Evolutionary conservation across 805 yeast species (phyloP).

Genomic region (Blastobotrys americana): DNA sequence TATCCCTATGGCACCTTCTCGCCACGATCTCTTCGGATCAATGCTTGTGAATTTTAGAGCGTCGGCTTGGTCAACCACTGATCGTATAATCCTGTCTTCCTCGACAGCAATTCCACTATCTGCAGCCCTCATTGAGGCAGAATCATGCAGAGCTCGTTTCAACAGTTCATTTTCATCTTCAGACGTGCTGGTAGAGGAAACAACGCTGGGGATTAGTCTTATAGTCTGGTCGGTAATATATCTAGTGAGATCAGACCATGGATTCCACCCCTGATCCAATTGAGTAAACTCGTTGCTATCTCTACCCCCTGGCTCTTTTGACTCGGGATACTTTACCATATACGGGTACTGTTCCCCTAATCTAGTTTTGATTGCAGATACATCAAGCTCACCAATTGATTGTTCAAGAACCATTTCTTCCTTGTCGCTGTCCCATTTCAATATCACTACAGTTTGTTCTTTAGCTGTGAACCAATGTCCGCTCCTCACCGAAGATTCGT

Average conservation of each 20-base stretch:
- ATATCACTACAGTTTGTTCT: slow-evolving; percentile 31
- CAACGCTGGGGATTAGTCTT: slow-evolving; percentile 26
- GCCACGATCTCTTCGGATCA: slow-evolving; percentile 35
- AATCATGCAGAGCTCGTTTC: slow-evolving; percentile 32
- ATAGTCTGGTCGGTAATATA: slow-evolving; percentile 26
- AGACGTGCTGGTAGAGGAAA: slow-evolving; percentile 44
- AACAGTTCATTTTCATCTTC: slow-evolving; percentile 42
- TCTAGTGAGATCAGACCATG: slow-evolving; percentile 27
- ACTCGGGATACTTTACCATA: slow-evolving; percentile 39
- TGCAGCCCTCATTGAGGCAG: slow-evolving; percentile 22
- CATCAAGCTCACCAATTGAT: slow-evolving; percentile 30
- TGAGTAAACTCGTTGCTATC: not conserved
- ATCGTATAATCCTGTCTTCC: slow-evolving; percentile 29
- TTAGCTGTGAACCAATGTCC: slow-evolving; percentile 33
- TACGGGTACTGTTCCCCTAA: slow-evolving; percentile 32
- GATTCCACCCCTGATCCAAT: slow-evolving; percentile 1
- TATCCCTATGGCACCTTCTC: slow-evolving; percentile 33
- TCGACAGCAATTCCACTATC: slow-evolving; percentile 14
- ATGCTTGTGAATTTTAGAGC: slow-evolving; percentile 39
- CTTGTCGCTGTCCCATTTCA: slow-evolving; percentile 34
- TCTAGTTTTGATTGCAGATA: slow-evolving; percentile 23
- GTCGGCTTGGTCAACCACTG: slow-evolving; percentile 31
- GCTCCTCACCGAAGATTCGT: slow-evolving; percentile 32
- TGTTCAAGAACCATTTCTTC: slow-evolving; percentile 30
- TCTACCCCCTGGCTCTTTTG: slow-evolving; percentile 17